A percentile compares a stretch with the other conserved stretches of the same genome.
Conservation (phyloP, 805 yeast species). For the Tetrapisispora arboricola region DNA sequence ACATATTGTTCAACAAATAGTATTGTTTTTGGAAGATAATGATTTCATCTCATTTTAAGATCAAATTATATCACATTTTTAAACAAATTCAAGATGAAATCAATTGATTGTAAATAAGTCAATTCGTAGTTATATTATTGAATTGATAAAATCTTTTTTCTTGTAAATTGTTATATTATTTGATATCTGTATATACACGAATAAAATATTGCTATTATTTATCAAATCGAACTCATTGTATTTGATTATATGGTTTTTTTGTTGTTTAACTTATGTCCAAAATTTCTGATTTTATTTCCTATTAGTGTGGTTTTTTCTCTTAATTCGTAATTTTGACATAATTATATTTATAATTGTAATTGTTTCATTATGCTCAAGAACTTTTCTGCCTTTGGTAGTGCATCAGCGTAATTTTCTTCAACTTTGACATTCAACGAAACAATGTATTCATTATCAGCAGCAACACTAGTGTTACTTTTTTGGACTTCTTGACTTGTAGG, state of each 20-base stretch:
- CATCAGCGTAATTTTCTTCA: slow-evolving; percentile 15
- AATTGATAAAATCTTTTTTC: too few species aligned
- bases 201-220: slow-evolving; percentile 1
- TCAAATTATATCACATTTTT: too few species aligned
- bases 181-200: slow-evolving; percentile 1
- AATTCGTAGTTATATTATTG: too few species aligned
- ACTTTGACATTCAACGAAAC: slow-evolving; percentile 17
- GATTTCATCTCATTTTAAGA: slow-evolving; percentile 59
- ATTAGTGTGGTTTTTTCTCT: not conserved
- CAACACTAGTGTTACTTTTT: not conserved
- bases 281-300: not conserved
- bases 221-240: not conserved
- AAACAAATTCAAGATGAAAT: not conserved
- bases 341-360: slow-evolving; percentile 5
- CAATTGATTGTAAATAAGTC: too few species aligned
- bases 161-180: not conserved
- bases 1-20: slow-evolving; percentile 65
- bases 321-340: not conserved
- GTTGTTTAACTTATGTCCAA: not conserved
- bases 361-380: slow-evolving; percentile 18
- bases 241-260: not conserved
- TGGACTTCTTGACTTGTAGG: not conserved
- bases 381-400: slow-evolving; percentile 16
- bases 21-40: slow-evolving; percentile 65
- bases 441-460: slow-evolving; percentile 7